A percentile compares a stretch with the other conserved stretches of the same genome.
Evolutionary conservation across 2,329 filamentous ascomycete species (phyloP).

Genomic region (Parasarocladium wereldwijsianum): DNA sequence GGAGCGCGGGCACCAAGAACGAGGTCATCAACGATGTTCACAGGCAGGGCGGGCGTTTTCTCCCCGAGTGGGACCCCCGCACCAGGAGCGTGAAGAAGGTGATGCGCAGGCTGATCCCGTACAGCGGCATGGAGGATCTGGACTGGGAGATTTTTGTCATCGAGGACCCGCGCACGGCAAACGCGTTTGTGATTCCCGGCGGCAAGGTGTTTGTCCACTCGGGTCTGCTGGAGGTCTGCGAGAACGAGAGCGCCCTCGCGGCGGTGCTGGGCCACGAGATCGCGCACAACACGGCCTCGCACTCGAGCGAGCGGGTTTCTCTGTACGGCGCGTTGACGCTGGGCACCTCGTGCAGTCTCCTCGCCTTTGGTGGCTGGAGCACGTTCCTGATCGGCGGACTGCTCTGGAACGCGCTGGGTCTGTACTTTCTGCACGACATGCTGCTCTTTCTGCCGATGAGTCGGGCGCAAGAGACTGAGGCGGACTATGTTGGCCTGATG

Average conservation of each 20-base stretch:
- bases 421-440: constrained; percentile 38
- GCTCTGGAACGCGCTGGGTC: constrained; percentile 27
- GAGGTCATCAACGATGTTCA: constrained; percentile 37
- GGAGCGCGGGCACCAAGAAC: constrained; percentile 12
- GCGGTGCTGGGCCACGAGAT: constrained; percentile 70
- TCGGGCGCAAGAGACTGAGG: constrained; percentile 59
- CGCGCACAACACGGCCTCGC: constrained; percentile 58
- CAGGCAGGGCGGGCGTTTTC: constrained; percentile 35
- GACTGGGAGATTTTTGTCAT: constrained; percentile 66
- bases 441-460: constrained; percentile 55
- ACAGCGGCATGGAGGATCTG: constrained; percentile 41
- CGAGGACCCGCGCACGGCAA: constrained; percentile 45
- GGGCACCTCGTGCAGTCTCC: constrained; percentile 30
- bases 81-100: constrained; percentile 44
- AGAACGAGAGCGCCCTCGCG: constrained; percentile 54
- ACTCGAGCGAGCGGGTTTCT: constrained; percentile 49
- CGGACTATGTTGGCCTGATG: constrained; percentile 68
- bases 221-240: constrained; percentile 54
- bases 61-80: constrained; percentile 45
- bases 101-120: constrained; percentile 50
- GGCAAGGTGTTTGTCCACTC: constrained; percentile 71
- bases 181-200: constrained; percentile 66
- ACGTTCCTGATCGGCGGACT: constrained; percentile 29
- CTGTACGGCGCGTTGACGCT: constrained; percentile 36
- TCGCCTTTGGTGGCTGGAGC: constrained; percentile 1